Evolutionary conservation across 2,329 filamentous ascomycete genomes (phyloP).

Genomic region (Dactylellina parvicollis): DNA sequence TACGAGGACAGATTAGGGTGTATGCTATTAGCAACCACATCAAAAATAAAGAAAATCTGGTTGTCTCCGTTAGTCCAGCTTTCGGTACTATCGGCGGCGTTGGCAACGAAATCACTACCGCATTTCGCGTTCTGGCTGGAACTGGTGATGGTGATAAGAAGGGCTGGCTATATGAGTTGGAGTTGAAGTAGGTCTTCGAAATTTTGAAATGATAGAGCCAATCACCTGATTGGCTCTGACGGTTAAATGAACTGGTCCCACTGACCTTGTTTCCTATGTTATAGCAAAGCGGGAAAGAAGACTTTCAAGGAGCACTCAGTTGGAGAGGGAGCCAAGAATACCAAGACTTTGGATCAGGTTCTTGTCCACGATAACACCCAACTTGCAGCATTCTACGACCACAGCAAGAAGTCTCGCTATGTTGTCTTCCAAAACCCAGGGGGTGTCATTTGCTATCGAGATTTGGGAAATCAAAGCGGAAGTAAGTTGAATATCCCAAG

Average conservation of each 20-base stretch:
- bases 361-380: background rate
- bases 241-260: background rate
- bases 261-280: background rate
- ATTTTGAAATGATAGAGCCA: no score
- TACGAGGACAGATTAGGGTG: no score
- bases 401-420: no score
- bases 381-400: constrained; percentile 5
- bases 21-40: no score
- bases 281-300: background rate
- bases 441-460: no score
- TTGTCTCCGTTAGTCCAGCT: background rate
- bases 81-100: background rate
- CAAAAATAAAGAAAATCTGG: no score
- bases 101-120: background rate
- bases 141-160: constrained; percentile 1
- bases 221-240: background rate
- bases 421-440: no score
- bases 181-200: no score
- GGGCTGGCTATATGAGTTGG: constrained; percentile 6
- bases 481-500: no score
- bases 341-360: background rate
- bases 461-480: no score
- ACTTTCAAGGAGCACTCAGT: background rate
- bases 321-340: background rate
- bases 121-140: constrained; percentile 4